Base-by-base conservation (phyloP, 169 alveolate species). In the Cryptosporidium sp. region DNA sequence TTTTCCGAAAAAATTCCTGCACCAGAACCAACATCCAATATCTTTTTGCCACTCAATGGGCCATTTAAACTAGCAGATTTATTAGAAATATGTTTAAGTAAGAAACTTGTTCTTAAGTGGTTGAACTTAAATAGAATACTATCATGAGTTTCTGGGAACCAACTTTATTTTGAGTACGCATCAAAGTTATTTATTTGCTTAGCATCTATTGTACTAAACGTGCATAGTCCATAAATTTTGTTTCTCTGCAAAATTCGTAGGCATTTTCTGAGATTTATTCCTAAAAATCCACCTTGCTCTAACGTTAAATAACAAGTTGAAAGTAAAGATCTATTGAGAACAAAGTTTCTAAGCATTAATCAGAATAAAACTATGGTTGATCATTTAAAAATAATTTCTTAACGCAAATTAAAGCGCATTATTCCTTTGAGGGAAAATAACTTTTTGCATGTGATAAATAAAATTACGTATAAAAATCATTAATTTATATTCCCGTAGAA, bases 21-120 rank as follows among this genome's bases (percentile, higher is more conserved):
- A 39, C 62, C 52, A 35, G 65, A 69, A 14, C 84, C 84, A 69
- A 69, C n/a, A 69, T 69, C 84, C 18, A 69, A 26, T 69, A 69
- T 69, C 65, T 31, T 39, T 45, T n/a, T 41, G 21, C 21, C 39
- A 37, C 37, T n/a, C 16, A 69, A 45, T 39, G 84, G 62, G 16
- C 84, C 84, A 41, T 31, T 69, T n/a, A 69, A 45, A 69, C 37
- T 41, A 6, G 55, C 41, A 43, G 55, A 69, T 4, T 69, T 69
- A 39, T 69, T n/a, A 14, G 84, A 26, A 69, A 69, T 45, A 69
- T 23, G 41, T 35, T 69, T 9, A 41, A 33, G 39, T 5, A 65
- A 18, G 48, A 69, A 69, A n/a, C 37, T 23, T 39, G 61, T 33
- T 69, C 62, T 69, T 21, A 45, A 39, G 18, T 69, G 37, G 18